A percentile compares a stretch with the other conserved stretches of the same genome.
These are phyloP conservation scores for Ogataea haglerorum DNA, from an alignment of 805 yeast genomes.

Conservation along the genomic window DNA sequence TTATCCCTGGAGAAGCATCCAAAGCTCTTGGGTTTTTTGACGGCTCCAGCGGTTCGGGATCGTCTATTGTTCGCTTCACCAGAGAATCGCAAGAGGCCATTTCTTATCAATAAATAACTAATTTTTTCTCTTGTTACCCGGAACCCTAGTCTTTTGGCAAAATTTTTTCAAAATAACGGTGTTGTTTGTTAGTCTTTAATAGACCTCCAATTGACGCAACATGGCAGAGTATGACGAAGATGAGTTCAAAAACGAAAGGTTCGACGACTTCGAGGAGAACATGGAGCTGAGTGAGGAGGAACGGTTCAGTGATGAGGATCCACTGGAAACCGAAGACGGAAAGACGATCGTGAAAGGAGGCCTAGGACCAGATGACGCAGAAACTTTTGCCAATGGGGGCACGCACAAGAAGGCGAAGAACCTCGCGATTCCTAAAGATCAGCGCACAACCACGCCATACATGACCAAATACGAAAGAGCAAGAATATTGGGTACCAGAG, in stretches of 20 bases:
- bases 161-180: constrained; percentile 7
- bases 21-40: neutral
- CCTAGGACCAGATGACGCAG: constrained; percentile 53
- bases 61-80: neutral
- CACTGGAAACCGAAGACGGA: constrained; percentile 61
- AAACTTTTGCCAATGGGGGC: constrained; percentile 26
- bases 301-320: constrained; percentile 42
- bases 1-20: neutral
- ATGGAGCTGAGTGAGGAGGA: constrained; percentile 40
- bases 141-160: constrained; percentile 1
- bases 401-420: constrained; percentile 36
- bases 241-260: constrained; percentile 51
- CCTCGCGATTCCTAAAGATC: constrained; percentile 82
- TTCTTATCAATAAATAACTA: constrained; percentile 1
- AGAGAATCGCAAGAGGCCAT: neutral
- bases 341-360: constrained; percentile 71
- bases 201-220: constrained; percentile 4
- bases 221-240: constrained; percentile 66
- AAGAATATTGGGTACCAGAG: constrained; percentile 94
- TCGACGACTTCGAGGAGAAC: constrained; percentile 81
- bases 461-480: constrained; percentile 99
- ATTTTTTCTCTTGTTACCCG: constrained; percentile 5
- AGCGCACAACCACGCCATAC: constrained; percentile 94
- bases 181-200: constrained; percentile 4
- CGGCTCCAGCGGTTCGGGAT: neutral